Conservation (phyloP, 176 grass and related monocot genomes). For the Triticum turgidum region DNA sequence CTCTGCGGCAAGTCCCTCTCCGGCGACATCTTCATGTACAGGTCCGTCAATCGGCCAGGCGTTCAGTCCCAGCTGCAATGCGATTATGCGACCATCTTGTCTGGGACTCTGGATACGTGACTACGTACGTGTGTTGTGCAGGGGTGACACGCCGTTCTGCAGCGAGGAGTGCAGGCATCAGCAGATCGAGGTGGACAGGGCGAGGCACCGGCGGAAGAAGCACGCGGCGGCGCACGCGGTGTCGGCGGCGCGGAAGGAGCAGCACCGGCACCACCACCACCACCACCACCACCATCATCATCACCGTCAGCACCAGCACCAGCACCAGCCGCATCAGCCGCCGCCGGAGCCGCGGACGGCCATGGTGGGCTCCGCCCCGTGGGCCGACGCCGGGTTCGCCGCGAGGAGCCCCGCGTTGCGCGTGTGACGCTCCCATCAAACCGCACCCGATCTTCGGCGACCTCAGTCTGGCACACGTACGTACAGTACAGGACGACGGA, state of each 20-base stretch:
- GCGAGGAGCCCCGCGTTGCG: slow-evolving; percentile 34
- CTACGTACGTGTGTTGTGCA: slow-evolving; percentile 9
- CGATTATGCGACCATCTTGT: not conserved
- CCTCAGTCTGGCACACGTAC: not conserved
- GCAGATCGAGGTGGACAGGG: slow-evolving; percentile 84
- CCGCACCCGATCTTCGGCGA: too few relatives aligned
- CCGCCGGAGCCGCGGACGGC: slow-evolving; percentile 22
- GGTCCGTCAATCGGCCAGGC: not conserved
- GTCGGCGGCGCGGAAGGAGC: slow-evolving; percentile 31
- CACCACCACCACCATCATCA: not conserved
- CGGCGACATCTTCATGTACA: slow-evolving; percentile 77
- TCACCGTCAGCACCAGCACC: not conserved
- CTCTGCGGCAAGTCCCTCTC: slow-evolving; percentile 56
- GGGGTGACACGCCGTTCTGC: slow-evolving; percentile 89
- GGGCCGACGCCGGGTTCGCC: slow-evolving; percentile 33
- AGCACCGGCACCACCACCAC: slow-evolving; percentile 8
- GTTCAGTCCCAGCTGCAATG: not conserved
- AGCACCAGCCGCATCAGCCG: not conserved
- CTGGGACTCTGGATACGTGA: not conserved
- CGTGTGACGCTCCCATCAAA: slow-evolving; percentile 17
- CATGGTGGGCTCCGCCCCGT: slow-evolving; percentile 25
- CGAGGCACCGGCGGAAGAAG: slow-evolving; percentile 64
- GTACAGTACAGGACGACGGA: slow-evolving; percentile 4
- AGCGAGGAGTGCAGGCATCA: slow-evolving; percentile 88
- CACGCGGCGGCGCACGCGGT: slow-evolving; percentile 47